Evolutionary conservation across 2,329 filamentous ascomycete genomes (phyloP), one percentile per base, ranked within the genome.

Genomic region (Penicillium hesseltinei): DNA sequence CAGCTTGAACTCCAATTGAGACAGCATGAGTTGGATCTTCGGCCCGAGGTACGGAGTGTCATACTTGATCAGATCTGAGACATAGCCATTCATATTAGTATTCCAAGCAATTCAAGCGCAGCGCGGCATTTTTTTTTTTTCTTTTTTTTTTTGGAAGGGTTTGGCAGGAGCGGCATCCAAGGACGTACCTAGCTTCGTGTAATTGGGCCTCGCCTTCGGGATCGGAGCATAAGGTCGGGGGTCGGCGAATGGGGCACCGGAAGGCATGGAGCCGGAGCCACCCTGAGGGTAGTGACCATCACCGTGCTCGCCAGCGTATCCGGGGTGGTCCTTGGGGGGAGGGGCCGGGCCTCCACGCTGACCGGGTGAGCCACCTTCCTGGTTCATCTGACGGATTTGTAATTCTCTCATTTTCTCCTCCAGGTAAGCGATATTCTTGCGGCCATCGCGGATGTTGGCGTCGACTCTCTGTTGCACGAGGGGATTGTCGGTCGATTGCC

Each of bases 11-110:
- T 97, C 92, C 62, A 99, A 88, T 76, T 99, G 94, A 47, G 94
- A 96, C 71, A 99, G 81, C 94, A 99, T 99, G 70, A 97, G 89
- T 79, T 99, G 94, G 70, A 99, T 99, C 66, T 95, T 92, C 59
- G 94, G 93, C 35, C 94, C 94, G 61, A 99, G 87, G 74, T 97
- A 91, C 19, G 90, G 90, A 33, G 92, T 97, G 73, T 99, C 94
- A 78, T 95, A 96, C 85, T 97, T 97, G 80, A 99, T 97, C 62
- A 99, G 81, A 77, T 99, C 94, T 97, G 66, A 53, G 45, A 63
- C 35, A 59, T n/a, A 23, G 25, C 11, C 36, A 52, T 40, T 33
- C 27, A 46, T 23, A 54, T 70, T 46, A 69, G 67, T 61, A 59
- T 63, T 62, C 63, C 59, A 58, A 52, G 52, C 36, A 33, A 54